These are phyloP conservation scores for Boletus sensibilis DNA, from an alignment of 768 basidiomycete genomes.

Conservation along the genomic window DNA sequence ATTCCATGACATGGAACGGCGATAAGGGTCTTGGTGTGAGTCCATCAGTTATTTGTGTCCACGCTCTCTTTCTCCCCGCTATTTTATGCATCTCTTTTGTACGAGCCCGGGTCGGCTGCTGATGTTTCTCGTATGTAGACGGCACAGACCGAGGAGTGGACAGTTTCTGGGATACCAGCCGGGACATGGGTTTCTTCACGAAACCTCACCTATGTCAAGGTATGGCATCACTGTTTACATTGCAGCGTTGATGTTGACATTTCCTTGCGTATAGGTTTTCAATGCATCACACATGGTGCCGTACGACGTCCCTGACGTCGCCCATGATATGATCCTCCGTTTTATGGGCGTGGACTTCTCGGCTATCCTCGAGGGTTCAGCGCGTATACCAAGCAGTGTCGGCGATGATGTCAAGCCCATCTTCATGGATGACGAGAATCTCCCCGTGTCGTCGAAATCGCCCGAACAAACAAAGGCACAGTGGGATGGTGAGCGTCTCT, in stretches of 20 bases:
- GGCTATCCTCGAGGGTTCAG: constrained; percentile 75
- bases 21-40: constrained; percentile 79
- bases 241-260: background rate
- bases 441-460: constrained; percentile 46
- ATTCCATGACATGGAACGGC: constrained; percentile 83
- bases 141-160: constrained; percentile 72
- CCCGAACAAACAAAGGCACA: constrained; percentile 80
- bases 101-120: constrained; percentile 1
- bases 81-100: background rate
- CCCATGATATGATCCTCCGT: constrained; percentile 98
- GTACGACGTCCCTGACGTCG: constrained; percentile 78
- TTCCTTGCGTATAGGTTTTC: constrained; percentile 54
- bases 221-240: constrained; percentile 24
- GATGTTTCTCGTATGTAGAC: constrained; percentile 37
- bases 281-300: constrained; percentile 97
- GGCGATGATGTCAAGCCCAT: constrained; percentile 71
- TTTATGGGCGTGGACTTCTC: constrained; percentile 94
- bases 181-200: constrained; percentile 91
- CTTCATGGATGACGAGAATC: constrained; percentile 47
- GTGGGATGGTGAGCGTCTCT: constrained; percentile 72
- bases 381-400: constrained; percentile 75
- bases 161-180: constrained; percentile 69
- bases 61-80: background rate
- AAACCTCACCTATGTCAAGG: constrained; percentile 92
- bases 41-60: constrained; percentile 6